phyloP scores from a whole-genome alignment of 2,329 filamentous ascomycete species.

The Piedraia hortae region DNA sequence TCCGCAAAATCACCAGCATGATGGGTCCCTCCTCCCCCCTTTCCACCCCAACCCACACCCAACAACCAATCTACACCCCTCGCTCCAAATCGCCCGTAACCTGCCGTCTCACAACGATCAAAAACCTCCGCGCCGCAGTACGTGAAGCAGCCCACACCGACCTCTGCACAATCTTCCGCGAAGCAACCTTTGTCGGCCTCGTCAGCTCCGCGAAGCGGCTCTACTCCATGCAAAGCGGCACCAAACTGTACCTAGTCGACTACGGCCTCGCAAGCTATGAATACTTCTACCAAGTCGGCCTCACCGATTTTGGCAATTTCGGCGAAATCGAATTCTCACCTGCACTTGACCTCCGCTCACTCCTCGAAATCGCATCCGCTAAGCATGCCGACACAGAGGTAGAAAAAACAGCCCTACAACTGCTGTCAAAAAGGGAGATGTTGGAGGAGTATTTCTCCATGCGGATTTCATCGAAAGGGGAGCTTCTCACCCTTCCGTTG shows the following conservation, averaged over 20 bases:
- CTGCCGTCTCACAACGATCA: slow-evolving; percentile 61
- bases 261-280: slow-evolving; percentile 67
- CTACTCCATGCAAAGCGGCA: slow-evolving; percentile 75
- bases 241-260: slow-evolving; percentile 77
- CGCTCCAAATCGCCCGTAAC: slow-evolving; percentile 39
- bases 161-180: slow-evolving; percentile 63
- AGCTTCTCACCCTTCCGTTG: slow-evolving; percentile 54
- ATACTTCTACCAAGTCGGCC: slow-evolving; percentile 82
- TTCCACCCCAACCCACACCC: slow-evolving; percentile 20
- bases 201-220: slow-evolving; percentile 69
- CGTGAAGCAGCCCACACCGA: slow-evolving; percentile 59
- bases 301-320: slow-evolving; percentile 92
- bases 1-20: slow-evolving; percentile 94
- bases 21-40: slow-evolving; percentile 29
- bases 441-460: slow-evolving; percentile 78
- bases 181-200: slow-evolving; percentile 77
- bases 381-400: slow-evolving; percentile 33
- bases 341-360: slow-evolving; percentile 38
- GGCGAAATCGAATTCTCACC: slow-evolving; percentile 58
- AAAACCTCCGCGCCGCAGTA: slow-evolving; percentile 55
- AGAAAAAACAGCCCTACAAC: slow-evolving; percentile 33
- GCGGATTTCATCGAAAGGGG: slow-evolving; percentile 49
- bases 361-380: slow-evolving; percentile 47
- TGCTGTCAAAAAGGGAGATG: slow-evolving; percentile 60
- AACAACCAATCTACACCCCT: slow-evolving; percentile 35